These are phyloP conservation scores for Prototheca wickerhamii DNA, from an alignment of 163 green algal species.

Conservation along the genomic window DNA sequence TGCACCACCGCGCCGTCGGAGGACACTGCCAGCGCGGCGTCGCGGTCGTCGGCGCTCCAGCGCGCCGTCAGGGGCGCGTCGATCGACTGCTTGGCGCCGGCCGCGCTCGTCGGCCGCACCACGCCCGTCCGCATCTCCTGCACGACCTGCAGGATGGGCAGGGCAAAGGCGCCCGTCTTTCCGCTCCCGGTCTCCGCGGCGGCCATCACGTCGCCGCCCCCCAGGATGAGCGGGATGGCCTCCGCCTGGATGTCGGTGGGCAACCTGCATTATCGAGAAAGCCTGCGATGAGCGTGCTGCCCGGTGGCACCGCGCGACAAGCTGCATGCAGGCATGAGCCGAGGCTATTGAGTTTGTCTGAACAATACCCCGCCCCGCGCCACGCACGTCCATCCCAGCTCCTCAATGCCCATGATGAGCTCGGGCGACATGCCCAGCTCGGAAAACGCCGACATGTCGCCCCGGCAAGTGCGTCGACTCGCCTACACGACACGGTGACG, in stretches of 20 bases:
- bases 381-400: conserved; percentile 71
- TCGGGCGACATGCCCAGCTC: conserved; percentile 70
- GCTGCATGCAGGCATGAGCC: no score
- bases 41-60: conserved; percentile 51
- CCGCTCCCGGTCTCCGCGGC: conserved; percentile 77
- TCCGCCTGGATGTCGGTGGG: conserved; percentile 78
- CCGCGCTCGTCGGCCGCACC: conserved; percentile 1
- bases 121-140: conserved; percentile 36
- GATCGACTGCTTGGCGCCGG: neutral
- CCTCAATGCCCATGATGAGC: conserved; percentile 57
- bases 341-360: no score
- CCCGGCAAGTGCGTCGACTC: neutral
- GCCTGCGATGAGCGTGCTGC: neutral
- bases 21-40: conserved; percentile 41
- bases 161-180: conserved; percentile 79
- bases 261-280: conserved; percentile 33
- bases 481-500: neutral
- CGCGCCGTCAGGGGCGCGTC: neutral
- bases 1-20: conserved; percentile 48
- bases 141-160: conserved; percentile 65
- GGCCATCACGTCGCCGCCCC: conserved; percentile 74
- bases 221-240: conserved; percentile 71
- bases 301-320: neutral
- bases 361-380: neutral
- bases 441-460: conserved; percentile 58